Conservation (phyloP, 108 stramenopile genomes). For the Pseudonitzschia multistriata region DNA sequence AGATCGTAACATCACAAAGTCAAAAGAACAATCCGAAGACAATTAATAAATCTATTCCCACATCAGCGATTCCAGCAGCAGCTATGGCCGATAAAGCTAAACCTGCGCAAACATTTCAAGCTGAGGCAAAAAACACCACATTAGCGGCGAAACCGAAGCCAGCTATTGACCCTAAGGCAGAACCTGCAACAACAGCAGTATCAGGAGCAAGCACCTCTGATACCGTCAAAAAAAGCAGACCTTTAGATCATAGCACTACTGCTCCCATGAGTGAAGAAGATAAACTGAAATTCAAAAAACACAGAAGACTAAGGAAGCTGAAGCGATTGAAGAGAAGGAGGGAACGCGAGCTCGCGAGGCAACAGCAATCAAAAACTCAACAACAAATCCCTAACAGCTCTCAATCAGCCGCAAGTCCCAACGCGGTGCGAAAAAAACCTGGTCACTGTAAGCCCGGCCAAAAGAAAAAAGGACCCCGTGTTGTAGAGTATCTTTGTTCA, state of each 20-base stretch:
- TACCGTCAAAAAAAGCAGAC: neutral
- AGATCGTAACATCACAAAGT: conserved; percentile 27
- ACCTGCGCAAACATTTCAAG: neutral
- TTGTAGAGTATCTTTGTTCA: conserved; percentile 82
- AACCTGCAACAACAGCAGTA: neutral
- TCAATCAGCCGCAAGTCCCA: conserved; percentile 6
- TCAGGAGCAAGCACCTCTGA: neutral
- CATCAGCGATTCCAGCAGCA: neutral
- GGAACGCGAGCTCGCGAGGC: conserved; percentile 34
- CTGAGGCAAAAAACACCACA: neutral
- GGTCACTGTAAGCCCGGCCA: conserved; percentile 9
- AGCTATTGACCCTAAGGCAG: neutral
- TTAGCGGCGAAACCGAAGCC: neutral
- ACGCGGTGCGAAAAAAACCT: conserved; percentile 25
- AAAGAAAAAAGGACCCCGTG: conserved; percentile 59
- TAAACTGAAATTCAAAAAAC: conserved; percentile 20
- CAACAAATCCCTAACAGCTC: conserved; percentile 17
- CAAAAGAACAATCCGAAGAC: neutral
- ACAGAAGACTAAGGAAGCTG: conserved; percentile 31
- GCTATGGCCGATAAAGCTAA: neutral
- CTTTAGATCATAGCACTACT: neutral
- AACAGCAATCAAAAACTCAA: conserved; percentile 29
- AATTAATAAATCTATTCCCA: conserved; percentile 23
- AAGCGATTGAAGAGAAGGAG: conserved; percentile 23
- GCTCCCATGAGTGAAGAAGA: conserved; percentile 29